These are phyloP conservation scores for Leccinum pseudoinsigne DNA, from an alignment of 1,284 basidiomycete species.

Conservation along the genomic window DNA sequence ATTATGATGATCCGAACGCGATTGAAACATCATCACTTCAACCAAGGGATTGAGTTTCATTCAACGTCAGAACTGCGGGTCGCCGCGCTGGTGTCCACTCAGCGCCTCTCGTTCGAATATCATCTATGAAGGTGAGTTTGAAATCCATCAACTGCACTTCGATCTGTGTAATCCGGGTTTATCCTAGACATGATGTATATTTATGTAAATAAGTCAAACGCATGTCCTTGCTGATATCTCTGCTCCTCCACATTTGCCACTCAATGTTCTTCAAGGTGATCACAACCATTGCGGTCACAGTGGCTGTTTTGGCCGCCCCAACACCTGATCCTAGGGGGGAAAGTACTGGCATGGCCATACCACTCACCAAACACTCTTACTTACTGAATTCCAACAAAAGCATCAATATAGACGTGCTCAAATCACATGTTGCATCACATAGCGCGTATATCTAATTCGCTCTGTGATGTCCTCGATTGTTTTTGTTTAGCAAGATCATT, in stretches of 20 bases:
- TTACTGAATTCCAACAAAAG: not conserved
- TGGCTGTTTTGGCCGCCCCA: not conserved
- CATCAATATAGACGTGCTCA: not conserved
- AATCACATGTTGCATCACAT: not conserved
- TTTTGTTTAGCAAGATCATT: not conserved
- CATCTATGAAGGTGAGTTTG: no score
- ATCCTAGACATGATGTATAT: no score
- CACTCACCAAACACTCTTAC: not conserved
- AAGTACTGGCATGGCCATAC: not conserved
- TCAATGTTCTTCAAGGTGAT: not conserved
- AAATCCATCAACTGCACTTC: no score
- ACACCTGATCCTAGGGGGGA: not conserved
- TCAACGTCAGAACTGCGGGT: no score
- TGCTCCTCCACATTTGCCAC: not conserved
- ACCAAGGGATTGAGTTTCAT: no score
- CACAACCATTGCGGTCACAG: not conserved
- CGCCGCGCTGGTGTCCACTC: no score
- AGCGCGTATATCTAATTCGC: not conserved
- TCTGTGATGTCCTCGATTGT: not conserved
- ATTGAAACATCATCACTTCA: no score
- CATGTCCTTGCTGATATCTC: no score
- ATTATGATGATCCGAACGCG: no score
- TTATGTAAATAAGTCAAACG: no score
- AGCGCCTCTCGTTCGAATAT: no score
- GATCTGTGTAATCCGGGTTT: no score